Conservation (phyloP, 1,284 basidiomycete species). For the Heterobasidion parviporum region DNA sequence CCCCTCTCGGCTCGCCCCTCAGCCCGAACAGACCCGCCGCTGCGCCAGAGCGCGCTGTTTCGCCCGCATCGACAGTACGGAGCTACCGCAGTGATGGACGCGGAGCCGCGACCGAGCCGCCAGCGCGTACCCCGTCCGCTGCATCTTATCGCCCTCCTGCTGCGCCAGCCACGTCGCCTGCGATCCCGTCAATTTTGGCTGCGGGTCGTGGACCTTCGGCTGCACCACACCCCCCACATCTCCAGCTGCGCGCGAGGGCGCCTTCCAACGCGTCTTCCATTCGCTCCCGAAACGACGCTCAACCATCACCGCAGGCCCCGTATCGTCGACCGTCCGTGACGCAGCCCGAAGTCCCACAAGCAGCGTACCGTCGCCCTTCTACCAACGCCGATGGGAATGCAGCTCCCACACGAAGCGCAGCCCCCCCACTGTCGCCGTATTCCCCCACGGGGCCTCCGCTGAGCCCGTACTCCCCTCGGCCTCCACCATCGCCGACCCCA, state of each 20-base stretch:
- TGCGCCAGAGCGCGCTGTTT: too few species aligned
- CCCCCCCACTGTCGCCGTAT: too few species aligned
- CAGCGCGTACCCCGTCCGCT: conserved; percentile 8
- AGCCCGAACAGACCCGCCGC: conserved; percentile 2
- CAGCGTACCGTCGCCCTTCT: too few species aligned
- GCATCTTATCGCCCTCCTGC: conserved; percentile 3
- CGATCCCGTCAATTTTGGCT: too few species aligned
- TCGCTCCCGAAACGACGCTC: conserved; percentile 2
- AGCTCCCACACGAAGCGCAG: too few species aligned
- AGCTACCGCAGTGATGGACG: background rate
- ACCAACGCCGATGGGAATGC: too few species aligned
- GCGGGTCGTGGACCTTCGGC: conserved; percentile 5
- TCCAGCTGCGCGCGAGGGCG: conserved; percentile 13
- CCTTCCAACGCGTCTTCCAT: conserved; percentile 7
- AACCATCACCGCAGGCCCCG: background rate
- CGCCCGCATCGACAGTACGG: too few species aligned
- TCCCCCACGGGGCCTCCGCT: background rate
- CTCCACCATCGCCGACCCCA: conserved; percentile 9
- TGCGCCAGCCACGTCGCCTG: too few species aligned
- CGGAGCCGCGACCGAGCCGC: background rate
- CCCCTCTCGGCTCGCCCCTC: background rate
- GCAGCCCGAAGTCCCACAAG: too few species aligned
- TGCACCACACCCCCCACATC: conserved; percentile 11
- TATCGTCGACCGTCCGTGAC: too few species aligned
- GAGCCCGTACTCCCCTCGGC: conserved; percentile 5